Evolutionary conservation across 2,329 filamentous ascomycete species (phyloP).

Genomic region (Colletotrichum orbiculare): DNA sequence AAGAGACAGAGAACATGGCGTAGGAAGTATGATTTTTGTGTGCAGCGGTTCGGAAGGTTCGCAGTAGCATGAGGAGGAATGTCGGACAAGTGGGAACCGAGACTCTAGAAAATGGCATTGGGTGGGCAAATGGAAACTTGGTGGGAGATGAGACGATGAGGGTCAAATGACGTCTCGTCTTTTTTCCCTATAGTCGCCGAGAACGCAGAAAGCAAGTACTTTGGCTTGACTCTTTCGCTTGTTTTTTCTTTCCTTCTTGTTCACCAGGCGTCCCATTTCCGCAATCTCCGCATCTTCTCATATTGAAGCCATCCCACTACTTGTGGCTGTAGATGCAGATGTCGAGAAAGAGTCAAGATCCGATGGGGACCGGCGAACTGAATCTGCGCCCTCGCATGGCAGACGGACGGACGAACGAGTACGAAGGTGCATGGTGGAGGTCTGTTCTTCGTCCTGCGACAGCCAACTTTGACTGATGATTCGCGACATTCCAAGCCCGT

Average conservation of each 20-base stretch:
- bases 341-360: too few relatives aligned
- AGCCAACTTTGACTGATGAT: conserved; percentile 27
- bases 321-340: too few relatives aligned
- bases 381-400: too few relatives aligned
- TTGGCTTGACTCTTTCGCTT: too few relatives aligned
- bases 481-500: conserved; percentile 14
- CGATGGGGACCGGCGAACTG: too few relatives aligned
- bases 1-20: neutral
- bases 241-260: too few relatives aligned
- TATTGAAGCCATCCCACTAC: too few relatives aligned
- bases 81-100: neutral
- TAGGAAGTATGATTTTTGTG: neutral
- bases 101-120: conserved; percentile 12
- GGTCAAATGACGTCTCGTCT: conserved; percentile 9
- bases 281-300: conserved; percentile 16
- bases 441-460: conserved; percentile 11
- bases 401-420: too few relatives aligned
- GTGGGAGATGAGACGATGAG: conserved; percentile 21
- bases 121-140: conserved; percentile 1
- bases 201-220: too few relatives aligned
- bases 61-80: conserved; percentile 1
- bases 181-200: too few relatives aligned
- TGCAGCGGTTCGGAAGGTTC: neutral
- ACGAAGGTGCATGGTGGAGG: neutral
- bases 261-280: conserved; percentile 23